Evolutionary conservation across 1,284 basidiomycete species (phyloP), one percentile per base, ranked within the genome.

Genomic region (Waitea zeae): DNA sequence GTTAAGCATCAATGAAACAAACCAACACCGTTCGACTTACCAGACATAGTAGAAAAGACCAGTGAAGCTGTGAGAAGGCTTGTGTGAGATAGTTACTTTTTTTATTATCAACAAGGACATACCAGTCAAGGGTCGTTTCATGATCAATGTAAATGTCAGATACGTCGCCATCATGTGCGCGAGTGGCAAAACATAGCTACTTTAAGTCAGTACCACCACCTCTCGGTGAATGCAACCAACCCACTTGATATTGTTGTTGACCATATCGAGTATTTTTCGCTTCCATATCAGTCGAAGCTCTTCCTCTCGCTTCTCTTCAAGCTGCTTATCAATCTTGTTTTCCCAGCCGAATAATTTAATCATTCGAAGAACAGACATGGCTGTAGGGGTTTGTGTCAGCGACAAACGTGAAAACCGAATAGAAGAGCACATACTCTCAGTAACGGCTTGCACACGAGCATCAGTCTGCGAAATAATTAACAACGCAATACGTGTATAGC

Each of bases 261-360:
- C 39, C 31, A 63, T 46, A 32, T 53, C 57, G 22, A 61, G 46
- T 27, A 63, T 38, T 39, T 58, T 56, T 31, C 56, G 52, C 44
- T 52, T 61, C 49, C 53, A 59, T 19, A 70, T 45, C 44, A 53
- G 62, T 1, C 42, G 40, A 11, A 82, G 50, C 50, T 82, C 77
- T 3, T 60, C 58, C 36, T 73, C 67, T 19, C 67, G 53, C 56
- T 64, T 66, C 36, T 54, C 55, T 2, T 55, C 50, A 13, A 70
- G 45, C 28, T 61, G 52, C 6, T 53, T 49, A 33, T 58, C 55
- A 38, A 66, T 59, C 39, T 58, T 56, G 7, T 52, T 52, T 41
- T 71, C 67, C 68, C 69, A 70, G 1, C 60, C 70, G 42, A 75
- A 75, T 44, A 73, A 58, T 51, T 73, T 72, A 51, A 67, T 52